These are phyloP conservation scores for Rossbeevera mucosa DNA, from an alignment of 768 basidiomycete genomes.

Conservation along the genomic window DNA sequence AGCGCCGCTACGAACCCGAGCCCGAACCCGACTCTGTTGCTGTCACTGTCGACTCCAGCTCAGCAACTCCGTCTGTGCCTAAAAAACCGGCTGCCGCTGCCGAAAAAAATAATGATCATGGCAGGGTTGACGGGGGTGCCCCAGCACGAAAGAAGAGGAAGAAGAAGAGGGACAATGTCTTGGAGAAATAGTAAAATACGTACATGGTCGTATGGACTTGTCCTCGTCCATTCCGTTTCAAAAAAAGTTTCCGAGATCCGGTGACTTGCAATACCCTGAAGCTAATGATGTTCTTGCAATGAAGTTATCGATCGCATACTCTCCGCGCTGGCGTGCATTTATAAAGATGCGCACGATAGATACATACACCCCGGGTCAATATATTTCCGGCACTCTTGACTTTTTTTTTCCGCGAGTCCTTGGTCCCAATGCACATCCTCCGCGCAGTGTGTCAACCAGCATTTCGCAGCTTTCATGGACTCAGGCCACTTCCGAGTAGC, in stretches of 20 bases:
- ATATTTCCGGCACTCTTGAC: no score
- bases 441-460: slow-evolving; percentile 17
- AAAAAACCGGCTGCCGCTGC: not conserved
- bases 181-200: slow-evolving; percentile 3
- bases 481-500: not conserved
- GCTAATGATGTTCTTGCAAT: no score
- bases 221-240: no score
- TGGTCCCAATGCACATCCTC: slow-evolving; percentile 19
- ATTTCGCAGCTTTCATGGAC: slow-evolving; percentile 6
- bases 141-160: slow-evolving; percentile 23
- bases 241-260: no score
- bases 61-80: not conserved
- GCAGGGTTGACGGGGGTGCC: not conserved
- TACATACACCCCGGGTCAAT: no score
- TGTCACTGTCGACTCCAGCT: not conserved
- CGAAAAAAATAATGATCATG: not conserved
- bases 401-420: not conserved
- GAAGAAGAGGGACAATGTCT: slow-evolving; percentile 2
- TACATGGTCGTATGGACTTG: no score
- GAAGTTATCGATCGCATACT: no score
- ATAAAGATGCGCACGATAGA: no score
- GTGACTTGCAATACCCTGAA: no score
- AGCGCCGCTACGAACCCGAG: slow-evolving; percentile 22
- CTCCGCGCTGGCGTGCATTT: no score
- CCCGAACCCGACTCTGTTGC: not conserved